These are phyloP conservation scores for Ottelia alismoides DNA, from an alignment of 106 monocot species.

Conservation along the genomic window DNA sequence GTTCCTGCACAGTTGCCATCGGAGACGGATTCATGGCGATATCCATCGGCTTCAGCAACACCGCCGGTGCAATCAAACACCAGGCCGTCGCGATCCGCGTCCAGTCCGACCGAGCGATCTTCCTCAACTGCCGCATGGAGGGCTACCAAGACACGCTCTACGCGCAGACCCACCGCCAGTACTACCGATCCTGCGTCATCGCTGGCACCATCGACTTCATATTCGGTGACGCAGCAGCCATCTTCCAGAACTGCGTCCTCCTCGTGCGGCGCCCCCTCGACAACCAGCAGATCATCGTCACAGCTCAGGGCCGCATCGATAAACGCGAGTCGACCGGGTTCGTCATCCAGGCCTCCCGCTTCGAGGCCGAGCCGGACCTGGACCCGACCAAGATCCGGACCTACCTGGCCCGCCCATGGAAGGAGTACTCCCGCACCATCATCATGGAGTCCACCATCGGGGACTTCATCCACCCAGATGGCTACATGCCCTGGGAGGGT, in stretches of 20 bases:
- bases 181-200: constrained; percentile 67
- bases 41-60: constrained; percentile 14
- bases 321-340: constrained; percentile 44
- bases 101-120: constrained; percentile 14
- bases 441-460: constrained; percentile 56
- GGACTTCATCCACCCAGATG: constrained; percentile 37
- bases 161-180: constrained; percentile 38
- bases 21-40: constrained; percentile 12
- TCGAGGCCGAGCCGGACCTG: constrained; percentile 28
- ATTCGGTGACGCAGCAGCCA: constrained; percentile 64
- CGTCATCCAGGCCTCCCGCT: constrained; percentile 57
- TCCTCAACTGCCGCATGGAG: constrained; percentile 18
- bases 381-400: constrained; percentile 10
- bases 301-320: constrained; percentile 60
- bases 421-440: constrained; percentile 40
- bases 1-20: not conserved
- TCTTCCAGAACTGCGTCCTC: constrained; percentile 67
- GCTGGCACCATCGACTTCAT: constrained; percentile 76
- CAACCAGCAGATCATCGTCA: constrained; percentile 60
- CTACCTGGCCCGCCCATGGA: constrained; percentile 81
- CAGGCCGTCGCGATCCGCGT: constrained; percentile 12
- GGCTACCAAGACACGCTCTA: constrained; percentile 19
- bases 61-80: constrained; percentile 13
- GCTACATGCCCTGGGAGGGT: constrained; percentile 63
- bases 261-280: constrained; percentile 35